Base-by-base conservation (phyloP, 2,329 filamentous ascomycete species). In the Penicillium decumbens region DNA sequence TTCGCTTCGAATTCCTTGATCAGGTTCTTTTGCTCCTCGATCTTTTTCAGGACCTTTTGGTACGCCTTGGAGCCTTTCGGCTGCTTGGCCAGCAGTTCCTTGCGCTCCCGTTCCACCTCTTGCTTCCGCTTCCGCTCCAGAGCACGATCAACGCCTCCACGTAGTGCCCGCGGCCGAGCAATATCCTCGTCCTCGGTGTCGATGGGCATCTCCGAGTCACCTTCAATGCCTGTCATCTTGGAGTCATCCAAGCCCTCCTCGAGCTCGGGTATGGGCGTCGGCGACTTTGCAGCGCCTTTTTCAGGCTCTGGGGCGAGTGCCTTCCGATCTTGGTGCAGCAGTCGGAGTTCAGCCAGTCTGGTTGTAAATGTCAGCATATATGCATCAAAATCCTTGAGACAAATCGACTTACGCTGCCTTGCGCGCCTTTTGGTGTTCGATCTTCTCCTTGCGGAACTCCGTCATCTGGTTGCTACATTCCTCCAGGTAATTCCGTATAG, bases 381-480 rank as follows among this genome's bases (percentile, higher is more conserved):
- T 6, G 47, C 32, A 29, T 50, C 47, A 45, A 24, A 44, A 18
- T 23, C 20, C 3, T 23, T 23, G 43, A 41, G 51, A 29, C 27
- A 42, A 4, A 28, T 8, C 24, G 27, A 76, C 79, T 72, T 74
- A 81, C 75, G 76, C 71, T 58, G 75, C 72, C 68, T 84, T 86
- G 56, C 87, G 84, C 59, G 87, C 82, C 57, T 90, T 82, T 72
- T 97, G 92, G 71, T 84, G 87, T 57, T 95, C 89, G 53, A 96
- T 95, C 74, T 95, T 96, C 66, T 95, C 88, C 70, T 98, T 98
- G 43, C 93, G 85, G 64, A 95, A 89, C 47, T 84, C 83, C 1
- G 93, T 98, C 91, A 97, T 96, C 46, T 89, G 88, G 64, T 92
- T 88, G 56, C 87, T 89, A 72, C 91, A 95, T 55, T 92, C 86